Base-by-base conservation (phyloP, 768 basidiomycete species). In the Rhizopogon roseolus region DNA sequence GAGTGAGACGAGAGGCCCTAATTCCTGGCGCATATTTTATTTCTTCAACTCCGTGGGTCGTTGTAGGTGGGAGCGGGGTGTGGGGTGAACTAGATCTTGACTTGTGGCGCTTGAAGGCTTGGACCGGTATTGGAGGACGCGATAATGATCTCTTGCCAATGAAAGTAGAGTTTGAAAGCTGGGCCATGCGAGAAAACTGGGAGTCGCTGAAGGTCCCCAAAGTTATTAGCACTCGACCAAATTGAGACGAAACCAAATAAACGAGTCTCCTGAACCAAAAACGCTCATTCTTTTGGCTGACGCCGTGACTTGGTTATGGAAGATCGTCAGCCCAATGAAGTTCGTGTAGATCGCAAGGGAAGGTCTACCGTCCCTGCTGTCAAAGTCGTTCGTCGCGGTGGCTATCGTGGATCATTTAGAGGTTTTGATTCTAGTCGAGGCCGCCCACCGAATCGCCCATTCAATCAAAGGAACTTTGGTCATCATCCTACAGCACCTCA, bases 251-350 rank as follows among this genome's bases (percentile, higher is more conserved):
- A 25, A 1, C n/a, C 40, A 66, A 70, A 70, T 50, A 70, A 46
- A 11, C 52, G 58, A 54, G 16, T 17, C 34, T 43, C 5, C 39
- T 44, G 37, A 42, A 25, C 13, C 40, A n/a, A 10, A n/a, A n/a
- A n/a, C n/a, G n/a, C 46, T 37, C 37, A 19, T 49, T 6, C 32
- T n/a, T n/a, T n/a, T 36, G 9, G 17, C 8, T 17, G 19, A 50
- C 34, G 13, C 29, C 6, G 5, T 5, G 4, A 36, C 10, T 36
- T 28, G 27, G n/a, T 25, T 19, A 62, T 65, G 64, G 75, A 76
- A 55, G 74, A 76, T 55, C 55, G 56, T 1, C 75, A 76, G 49
- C 73, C 72, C 17, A 75, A 75, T 55, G 72, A 75, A 55, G 54
- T 64, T 5, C 71, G 71, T 43, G 60, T 68, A 50, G 52, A 64